These are phyloP conservation scores for Fusarium sp. DNA, from an alignment of 2,329 filamentous ascomycete species.

Conservation along the genomic window DNA sequence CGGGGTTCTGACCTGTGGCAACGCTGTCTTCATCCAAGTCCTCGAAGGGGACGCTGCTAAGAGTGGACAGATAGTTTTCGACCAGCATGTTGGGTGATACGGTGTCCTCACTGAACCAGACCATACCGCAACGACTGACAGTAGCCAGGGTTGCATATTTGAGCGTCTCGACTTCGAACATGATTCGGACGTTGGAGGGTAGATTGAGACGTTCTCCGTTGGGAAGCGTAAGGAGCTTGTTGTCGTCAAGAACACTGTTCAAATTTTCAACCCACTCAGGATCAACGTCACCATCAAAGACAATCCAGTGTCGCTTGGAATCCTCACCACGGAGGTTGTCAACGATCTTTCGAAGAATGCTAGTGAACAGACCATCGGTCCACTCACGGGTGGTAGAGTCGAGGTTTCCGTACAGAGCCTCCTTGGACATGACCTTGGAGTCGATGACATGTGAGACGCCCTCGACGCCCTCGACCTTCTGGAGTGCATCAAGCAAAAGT, in stretches of 20 bases:
- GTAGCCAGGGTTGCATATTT: constrained; percentile 98
- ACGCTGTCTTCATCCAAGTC: constrained; percentile 94
- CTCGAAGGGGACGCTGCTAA: constrained; percentile 87
- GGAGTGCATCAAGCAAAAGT: constrained; percentile 88
- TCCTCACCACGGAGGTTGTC: constrained; percentile 98
- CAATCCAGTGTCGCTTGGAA: constrained; percentile 97
- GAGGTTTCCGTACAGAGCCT: constrained; percentile 93
- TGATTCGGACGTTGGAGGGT: constrained; percentile 94
- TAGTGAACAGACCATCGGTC: constrained; percentile 98
- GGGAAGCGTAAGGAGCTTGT: constrained; percentile 95
- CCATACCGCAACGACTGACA: constrained; percentile 99
- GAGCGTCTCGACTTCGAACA: constrained; percentile 99
- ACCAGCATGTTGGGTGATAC: constrained; percentile 95
- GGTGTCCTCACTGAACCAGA: constrained; percentile 99
- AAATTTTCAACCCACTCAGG: constrained; percentile 99
- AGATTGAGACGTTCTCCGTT: constrained; percentile 98
- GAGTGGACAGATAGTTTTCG: constrained; percentile 85
- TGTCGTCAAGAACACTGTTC: constrained; percentile 99
- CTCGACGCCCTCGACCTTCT: constrained; percentile 90
- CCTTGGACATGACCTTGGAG: constrained; percentile 99
- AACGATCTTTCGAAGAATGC: constrained; percentile 97
- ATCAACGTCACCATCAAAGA: constrained; percentile 99
- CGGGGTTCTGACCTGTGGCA: constrained; percentile 77
- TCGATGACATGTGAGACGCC: constrained; percentile 98
- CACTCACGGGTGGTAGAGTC: constrained; percentile 98